Conservation (phyloP, 2,329 filamentous ascomycete genomes). For the Beauveria varroae region DNA sequence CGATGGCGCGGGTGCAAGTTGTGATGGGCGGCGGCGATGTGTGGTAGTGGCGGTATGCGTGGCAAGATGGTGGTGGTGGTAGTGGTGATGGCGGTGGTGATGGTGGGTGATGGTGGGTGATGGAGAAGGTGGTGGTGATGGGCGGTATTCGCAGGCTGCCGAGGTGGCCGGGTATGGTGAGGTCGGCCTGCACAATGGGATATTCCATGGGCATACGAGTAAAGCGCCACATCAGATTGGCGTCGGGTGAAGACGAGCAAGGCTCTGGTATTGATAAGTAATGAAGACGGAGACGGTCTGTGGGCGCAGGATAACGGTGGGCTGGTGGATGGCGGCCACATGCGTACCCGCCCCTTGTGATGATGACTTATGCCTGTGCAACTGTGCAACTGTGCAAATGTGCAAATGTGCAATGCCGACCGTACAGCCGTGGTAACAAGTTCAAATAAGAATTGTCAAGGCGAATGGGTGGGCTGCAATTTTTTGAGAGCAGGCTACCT, state of each 20-base stretch:
- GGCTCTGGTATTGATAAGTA: too few species aligned
- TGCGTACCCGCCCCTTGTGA: neutral
- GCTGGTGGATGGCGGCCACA: neutral
- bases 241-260: neutral
- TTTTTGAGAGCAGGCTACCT: too few species aligned
- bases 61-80: neutral
- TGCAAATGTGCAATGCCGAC: too few species aligned
- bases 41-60: neutral
- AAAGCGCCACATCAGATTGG: neutral
- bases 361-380: too few species aligned
- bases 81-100: neutral
- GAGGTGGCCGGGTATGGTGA: neutral
- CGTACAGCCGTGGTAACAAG: too few species aligned
- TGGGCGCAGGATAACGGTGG: neutral
- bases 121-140: neutral
- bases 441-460: too few species aligned
- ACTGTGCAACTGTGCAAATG: too few species aligned
- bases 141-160: neutral
- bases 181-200: neutral
- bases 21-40: neutral
- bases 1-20: neutral
- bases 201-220: neutral
- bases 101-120: neutral
- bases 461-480: too few species aligned
- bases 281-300: neutral